These are phyloP conservation scores for Lentinula boryana DNA, from an alignment of 768 basidiomycete genomes.

Conservation along the genomic window DNA sequence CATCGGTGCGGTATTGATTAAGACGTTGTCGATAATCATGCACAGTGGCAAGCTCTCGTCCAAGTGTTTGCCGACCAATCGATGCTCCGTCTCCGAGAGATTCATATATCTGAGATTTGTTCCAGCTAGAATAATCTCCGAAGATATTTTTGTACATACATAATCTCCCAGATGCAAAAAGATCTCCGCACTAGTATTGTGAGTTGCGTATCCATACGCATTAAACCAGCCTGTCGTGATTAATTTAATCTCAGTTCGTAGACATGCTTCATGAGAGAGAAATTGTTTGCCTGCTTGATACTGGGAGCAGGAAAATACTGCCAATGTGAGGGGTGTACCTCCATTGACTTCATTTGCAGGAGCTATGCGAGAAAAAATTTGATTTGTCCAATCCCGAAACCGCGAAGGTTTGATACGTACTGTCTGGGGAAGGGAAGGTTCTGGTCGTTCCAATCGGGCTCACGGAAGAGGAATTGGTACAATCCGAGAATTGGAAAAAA, in stretches of 20 bases:
- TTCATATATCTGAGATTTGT: constrained; percentile 38
- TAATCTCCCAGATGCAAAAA: constrained; percentile 59
- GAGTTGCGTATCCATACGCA: constrained; percentile 51
- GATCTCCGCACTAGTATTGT: constrained; percentile 44
- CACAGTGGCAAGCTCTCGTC: constrained; percentile 51
- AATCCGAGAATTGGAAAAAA: constrained; percentile 51
- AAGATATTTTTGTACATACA: constrained; percentile 21
- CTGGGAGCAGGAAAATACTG: constrained; percentile 55
- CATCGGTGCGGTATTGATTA: constrained; percentile 48
- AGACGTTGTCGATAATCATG: constrained; percentile 48
- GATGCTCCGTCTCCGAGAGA: constrained; percentile 34
- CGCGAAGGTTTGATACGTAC: constrained; percentile 20
- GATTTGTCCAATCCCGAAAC: neutral
- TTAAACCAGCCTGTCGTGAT: constrained; percentile 47
- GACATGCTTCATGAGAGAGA: neutral
- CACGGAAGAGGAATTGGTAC: constrained; percentile 34
- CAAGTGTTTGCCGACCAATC: constrained; percentile 44
- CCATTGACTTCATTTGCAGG: constrained; percentile 41
- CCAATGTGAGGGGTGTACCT: constrained; percentile 47
- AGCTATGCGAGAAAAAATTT: constrained; percentile 23
- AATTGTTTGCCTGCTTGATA: constrained; percentile 35
- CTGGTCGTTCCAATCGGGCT: constrained; percentile 47
- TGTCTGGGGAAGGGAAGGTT: constrained; percentile 41
- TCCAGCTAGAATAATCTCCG: neutral
- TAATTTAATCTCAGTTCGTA: neutral